phyloP scores from a whole-genome alignment of 73 alveolate species.

The Paramecium tetraurelia region DNA sequence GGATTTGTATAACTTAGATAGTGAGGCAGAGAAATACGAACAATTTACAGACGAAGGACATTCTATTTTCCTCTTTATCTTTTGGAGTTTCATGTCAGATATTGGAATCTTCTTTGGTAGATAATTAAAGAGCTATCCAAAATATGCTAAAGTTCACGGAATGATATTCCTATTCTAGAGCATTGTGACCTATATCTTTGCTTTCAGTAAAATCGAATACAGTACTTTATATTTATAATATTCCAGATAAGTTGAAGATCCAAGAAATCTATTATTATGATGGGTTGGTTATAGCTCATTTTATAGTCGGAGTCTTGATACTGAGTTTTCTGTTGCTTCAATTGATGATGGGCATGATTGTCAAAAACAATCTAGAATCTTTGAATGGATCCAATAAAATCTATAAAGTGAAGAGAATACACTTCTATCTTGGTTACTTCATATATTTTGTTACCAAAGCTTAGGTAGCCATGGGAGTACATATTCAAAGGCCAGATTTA shows the following conservation, averaged over 20 bases:
- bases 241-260: not conserved
- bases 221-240: not conserved
- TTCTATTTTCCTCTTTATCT: not conserved
- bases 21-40: not conserved
- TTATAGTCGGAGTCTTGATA: not conserved
- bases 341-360: slow-evolving; percentile 25
- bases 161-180: not conserved
- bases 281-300: not conserved
- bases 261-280: slow-evolving; percentile 21
- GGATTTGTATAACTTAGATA: not conserved
- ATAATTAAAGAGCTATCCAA: slow-evolving; percentile 32
- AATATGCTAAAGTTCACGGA: slow-evolving; percentile 48
- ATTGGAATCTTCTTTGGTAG: slow-evolving; percentile 31
- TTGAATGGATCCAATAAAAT: slow-evolving; percentile 20
- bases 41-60: not conserved
- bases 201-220: not conserved
- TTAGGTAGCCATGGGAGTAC: slow-evolving; percentile 7
- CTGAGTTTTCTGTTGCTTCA: not conserved
- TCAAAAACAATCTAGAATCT: slow-evolving; percentile 25
- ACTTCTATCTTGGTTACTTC: not conserved
- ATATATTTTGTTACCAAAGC: not conserved
- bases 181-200: not conserved
- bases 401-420: not conserved
- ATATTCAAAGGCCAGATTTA: slow-evolving; percentile 1
- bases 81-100: slow-evolving; percentile 42